Base-by-base conservation (phyloP, 2,329 filamentous ascomycete species). In the Colletotrichum trifolii region DNA sequence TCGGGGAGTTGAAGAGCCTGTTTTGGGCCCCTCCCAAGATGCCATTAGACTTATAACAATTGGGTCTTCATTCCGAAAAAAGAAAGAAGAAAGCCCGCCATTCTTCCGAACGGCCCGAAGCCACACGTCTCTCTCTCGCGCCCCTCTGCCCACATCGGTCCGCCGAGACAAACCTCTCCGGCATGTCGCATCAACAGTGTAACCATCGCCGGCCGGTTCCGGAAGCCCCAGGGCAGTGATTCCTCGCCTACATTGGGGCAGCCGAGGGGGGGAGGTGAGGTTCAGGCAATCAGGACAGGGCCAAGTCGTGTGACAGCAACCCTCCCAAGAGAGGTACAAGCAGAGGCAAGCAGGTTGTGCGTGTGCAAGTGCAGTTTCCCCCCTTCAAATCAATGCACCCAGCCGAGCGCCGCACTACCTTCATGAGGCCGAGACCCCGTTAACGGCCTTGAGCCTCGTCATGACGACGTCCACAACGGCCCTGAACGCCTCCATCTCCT, bases 401-500 rank as follows among this genome's bases (percentile, higher is more conserved):
- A 48, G 15, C 36, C 58, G 50, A 40, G 10, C 33, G 25, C 9
- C 13, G 25, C 39, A 38, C 59, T 15, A 42, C 4, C 4, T 34
- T 25, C 62, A 13, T 25, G 25, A 25, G 5, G 25, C 25, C 25
- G 60, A 39, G 38, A 38, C 65, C 15, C 61, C 47, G 50, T 60
- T 56, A 56, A 75, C 73, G 43, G 76, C 68, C 54, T 78, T 73
- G 49, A 91, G 76, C 70, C 87, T 83, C 47, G 80, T 79, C 73
- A 89, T 80, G 12, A 94, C 85, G 50, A 91, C 87, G 64, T 91
- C 86, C 38, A 94, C 88, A 45, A 97, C 88, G 68, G 85, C 86
- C 72, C 87, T 88, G 71, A 97, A 90, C 0, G 91, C 93, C 73
- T 95, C 93, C 89, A 97, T 94, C 80, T 98, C 95, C 81, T 98